Evolutionary conservation across 1,284 basidiomycete genomes (phyloP), one percentile per base, ranked within the genome.

Genomic region (Limonomyces culmigenus): DNA sequence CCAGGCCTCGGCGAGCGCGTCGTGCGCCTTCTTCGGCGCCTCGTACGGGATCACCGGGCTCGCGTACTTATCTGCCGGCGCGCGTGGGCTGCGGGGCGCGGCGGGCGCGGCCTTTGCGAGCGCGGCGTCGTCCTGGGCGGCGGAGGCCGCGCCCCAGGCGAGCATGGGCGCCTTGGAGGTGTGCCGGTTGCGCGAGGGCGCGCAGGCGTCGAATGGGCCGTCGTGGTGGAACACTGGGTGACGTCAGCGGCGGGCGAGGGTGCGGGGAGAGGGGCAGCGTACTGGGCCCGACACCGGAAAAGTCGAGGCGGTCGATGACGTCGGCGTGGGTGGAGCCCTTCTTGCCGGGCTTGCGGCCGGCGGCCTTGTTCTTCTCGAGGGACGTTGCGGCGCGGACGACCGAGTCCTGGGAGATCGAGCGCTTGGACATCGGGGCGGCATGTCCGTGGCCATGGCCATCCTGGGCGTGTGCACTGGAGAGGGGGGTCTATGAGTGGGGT

Each of bases 121-220:
- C 55, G 51, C 49, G 20, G 50, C 54, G 23, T 50, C 45, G 29
- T 52, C 53, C 35, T 58, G 53, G 20, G 66, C 63, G 25, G 63
- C 67, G 8, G 63, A 58, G 12, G 58, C 53, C 30, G 53, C 54
- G 39, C 64, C 65, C 76, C 83, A 87, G 17, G 83, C 79, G 45
- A 72, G 62, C 72, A 87, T 78, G 33, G 83, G 83, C 10, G 84
- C 83, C 50, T 72, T 77, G 49, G 65, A 69, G 47, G 66, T 70
- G 47, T 81, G 73, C 33, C 74, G 71, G 56, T 87, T 87, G 47
- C 84, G 76, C 39, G 81, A 84, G 2, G 84, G 84, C 1, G 83
- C 81, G 49, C 81, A 86, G 19, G 84, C 84, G 51, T 87, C 83
- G 50, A 87, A 87, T 5, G 83, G 83, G 17, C 84, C 83, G 49